Evolutionary conservation across 495 filamentous ascomycete species (phyloP).

Genomic region (Annulohypoxylon maeteangense): DNA sequence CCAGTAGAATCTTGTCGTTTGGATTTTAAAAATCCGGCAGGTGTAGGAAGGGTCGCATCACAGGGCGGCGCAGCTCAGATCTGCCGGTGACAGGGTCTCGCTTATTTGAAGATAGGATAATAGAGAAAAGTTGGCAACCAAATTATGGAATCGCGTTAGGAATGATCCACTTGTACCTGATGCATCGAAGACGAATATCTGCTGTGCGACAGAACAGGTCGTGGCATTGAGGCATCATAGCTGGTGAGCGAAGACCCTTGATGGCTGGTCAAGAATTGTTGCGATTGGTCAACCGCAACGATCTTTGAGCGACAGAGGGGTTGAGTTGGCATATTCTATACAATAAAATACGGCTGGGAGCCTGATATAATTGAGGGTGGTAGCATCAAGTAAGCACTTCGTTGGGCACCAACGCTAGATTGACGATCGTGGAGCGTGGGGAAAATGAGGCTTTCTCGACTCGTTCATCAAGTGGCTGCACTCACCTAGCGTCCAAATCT

Average conservation of each 20-base stretch:
- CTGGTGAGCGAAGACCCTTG: slow-evolving; percentile 7
- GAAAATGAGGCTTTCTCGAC: slow-evolving; percentile 28
- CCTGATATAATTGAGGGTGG: slow-evolving; percentile 35
- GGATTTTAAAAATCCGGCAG: neutral
- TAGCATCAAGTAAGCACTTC: slow-evolving; percentile 23
- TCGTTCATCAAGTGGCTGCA: slow-evolving; percentile 23
- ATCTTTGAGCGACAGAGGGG: slow-evolving; percentile 25
- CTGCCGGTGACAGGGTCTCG: neutral
- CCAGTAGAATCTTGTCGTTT: slow-evolving; percentile 10
- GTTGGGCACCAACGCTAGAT: slow-evolving; percentile 44
- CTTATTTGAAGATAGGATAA: neutral
- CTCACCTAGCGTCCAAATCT: slow-evolving; percentile 26
- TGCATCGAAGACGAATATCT: slow-evolving; percentile 33
- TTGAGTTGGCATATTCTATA: slow-evolving; percentile 38
- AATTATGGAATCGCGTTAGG: slow-evolving; percentile 17
- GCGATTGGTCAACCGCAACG: slow-evolving; percentile 30
- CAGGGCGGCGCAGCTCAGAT: slow-evolving; percentile 11
- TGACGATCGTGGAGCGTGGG: slow-evolving; percentile 38
- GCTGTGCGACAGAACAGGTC: slow-evolving; percentile 43
- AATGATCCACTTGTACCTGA: slow-evolving; percentile 38
- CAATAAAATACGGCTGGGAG: slow-evolving; percentile 24
- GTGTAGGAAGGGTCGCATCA: neutral
- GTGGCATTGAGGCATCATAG: slow-evolving; percentile 30
- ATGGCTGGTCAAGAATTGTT: slow-evolving; percentile 18
- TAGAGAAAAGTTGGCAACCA: slow-evolving; percentile 16